Percentiles rank a stretch among this genome's conserved stretches.
phyloP scores from a whole-genome alignment of 192 early-diverging fungal species.

The Umbelopsis sp. region DNA sequence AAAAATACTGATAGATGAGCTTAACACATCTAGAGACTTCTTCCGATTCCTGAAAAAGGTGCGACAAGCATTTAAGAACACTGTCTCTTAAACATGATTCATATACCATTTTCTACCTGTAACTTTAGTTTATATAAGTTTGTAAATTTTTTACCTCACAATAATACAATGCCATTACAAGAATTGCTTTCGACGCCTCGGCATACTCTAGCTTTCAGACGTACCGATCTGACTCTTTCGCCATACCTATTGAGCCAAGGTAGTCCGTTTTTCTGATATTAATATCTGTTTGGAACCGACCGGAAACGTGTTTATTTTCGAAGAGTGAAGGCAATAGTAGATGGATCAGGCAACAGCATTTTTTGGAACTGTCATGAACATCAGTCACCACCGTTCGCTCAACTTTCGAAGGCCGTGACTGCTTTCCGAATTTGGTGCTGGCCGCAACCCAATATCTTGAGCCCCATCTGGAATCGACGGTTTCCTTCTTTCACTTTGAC shows the following conservation, averaged over 20 bases:
- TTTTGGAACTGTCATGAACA: no score
- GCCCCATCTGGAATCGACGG: not conserved
- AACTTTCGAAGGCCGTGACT: not conserved
- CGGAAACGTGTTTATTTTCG: no score
- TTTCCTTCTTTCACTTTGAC: conserved; percentile 22
- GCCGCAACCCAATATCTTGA: not conserved
- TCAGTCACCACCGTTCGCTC: no score
- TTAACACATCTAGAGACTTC: conserved; percentile 3
- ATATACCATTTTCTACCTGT: conserved; percentile 6
- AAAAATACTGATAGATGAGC: conserved; percentile 3
- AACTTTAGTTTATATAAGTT: not conserved
- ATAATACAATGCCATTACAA: no score
- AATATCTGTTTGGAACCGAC: no score
- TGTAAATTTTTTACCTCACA: not conserved
- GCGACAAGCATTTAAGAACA: conserved; percentile 8
- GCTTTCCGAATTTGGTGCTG: conserved; percentile 6
- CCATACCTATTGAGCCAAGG: no score
- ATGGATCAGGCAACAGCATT: no score
- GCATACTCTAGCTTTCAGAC: no score
- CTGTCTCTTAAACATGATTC: not conserved
- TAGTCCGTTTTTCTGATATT: no score
- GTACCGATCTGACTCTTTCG: no score
- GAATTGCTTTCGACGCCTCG: no score
- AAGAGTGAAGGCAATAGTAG: no score
- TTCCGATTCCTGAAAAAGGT: conserved; percentile 6